Conservation (phyloP, 768 basidiomycete genomes). For the Russula compacta region DNA sequence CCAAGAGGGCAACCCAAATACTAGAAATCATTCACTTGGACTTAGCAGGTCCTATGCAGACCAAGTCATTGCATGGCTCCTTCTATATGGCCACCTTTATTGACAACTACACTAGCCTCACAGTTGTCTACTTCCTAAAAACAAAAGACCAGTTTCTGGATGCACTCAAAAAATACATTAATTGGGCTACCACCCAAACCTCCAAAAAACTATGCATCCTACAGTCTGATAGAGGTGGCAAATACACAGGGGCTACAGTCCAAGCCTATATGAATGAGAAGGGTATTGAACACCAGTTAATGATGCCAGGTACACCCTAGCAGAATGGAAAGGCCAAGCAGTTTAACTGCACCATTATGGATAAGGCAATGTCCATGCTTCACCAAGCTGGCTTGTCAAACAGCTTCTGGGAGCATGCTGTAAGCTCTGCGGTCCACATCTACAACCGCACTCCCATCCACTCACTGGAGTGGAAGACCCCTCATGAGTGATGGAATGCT, state of each 20-base stretch:
- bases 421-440: constrained; percentile 6
- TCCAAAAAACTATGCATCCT: too few species aligned
- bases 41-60: not conserved
- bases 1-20: too few species aligned
- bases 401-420: too few species aligned
- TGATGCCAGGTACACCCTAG: too few species aligned
- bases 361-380: too few species aligned
- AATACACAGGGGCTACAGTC: too few species aligned
- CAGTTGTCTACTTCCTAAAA: not conserved
- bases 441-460: constrained; percentile 27
- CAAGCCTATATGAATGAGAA: too few species aligned
- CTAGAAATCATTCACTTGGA: not conserved
- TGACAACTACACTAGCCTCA: not conserved
- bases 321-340: too few species aligned
- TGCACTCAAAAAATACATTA: not conserved
- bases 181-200: constrained; percentile 14
- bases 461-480: constrained; percentile 20
- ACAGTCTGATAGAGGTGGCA: too few species aligned
- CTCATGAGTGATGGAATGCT: constrained; percentile 17
- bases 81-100: not conserved
- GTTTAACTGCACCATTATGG: too few species aligned
- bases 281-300: too few species aligned
- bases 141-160: not conserved
- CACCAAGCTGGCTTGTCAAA: too few species aligned
- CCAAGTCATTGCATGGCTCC: not conserved